These are phyloP conservation scores for Hemisphaericaspora subhashii DNA, from an alignment of 1,139 yeast genomes.

Conservation along the genomic window DNA sequence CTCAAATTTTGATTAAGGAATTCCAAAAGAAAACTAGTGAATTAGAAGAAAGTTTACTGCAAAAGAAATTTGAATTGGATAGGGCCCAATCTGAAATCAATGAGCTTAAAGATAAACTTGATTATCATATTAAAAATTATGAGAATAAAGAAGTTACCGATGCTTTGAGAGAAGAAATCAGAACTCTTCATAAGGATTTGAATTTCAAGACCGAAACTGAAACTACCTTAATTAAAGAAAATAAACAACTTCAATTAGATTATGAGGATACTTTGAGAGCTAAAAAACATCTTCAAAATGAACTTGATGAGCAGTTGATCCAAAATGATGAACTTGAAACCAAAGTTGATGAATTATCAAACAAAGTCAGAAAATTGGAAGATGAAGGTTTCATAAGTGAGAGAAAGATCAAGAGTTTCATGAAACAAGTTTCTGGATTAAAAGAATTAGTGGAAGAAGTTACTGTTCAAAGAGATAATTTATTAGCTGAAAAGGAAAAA, in stretches of 20 bases:
- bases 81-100: slow-evolving; percentile 47
- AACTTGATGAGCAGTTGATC: slow-evolving; percentile 48
- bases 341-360: slow-evolving; percentile 43
- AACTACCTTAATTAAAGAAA: slow-evolving; percentile 62
- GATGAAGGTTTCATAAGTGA: slow-evolving; percentile 46
- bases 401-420: slow-evolving; percentile 47
- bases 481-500: slow-evolving; percentile 46
- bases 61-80: slow-evolving; percentile 54
- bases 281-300: slow-evolving; percentile 51
- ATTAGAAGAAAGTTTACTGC: slow-evolving; percentile 61
- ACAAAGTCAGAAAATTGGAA: slow-evolving; percentile 47
- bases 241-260: slow-evolving; percentile 61
- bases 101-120: slow-evolving; percentile 51
- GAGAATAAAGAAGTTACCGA: slow-evolving; percentile 44
- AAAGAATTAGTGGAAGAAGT: slow-evolving; percentile 54
- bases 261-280: slow-evolving; percentile 54
- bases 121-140: slow-evolving; percentile 51
- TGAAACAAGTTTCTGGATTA: slow-evolving; percentile 51
- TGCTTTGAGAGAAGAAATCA: slow-evolving; percentile 57
- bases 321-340: slow-evolving; percentile 53
- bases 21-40: slow-evolving; percentile 54
- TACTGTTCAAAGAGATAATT: slow-evolving; percentile 47
- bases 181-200: slow-evolving; percentile 57
- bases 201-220: slow-evolving; percentile 59
- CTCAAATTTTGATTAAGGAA: slow-evolving; percentile 58